Base-by-base conservation (phyloP, 2,329 filamentous ascomycete species). In the Pseudogymnoascus sp. region DNA sequence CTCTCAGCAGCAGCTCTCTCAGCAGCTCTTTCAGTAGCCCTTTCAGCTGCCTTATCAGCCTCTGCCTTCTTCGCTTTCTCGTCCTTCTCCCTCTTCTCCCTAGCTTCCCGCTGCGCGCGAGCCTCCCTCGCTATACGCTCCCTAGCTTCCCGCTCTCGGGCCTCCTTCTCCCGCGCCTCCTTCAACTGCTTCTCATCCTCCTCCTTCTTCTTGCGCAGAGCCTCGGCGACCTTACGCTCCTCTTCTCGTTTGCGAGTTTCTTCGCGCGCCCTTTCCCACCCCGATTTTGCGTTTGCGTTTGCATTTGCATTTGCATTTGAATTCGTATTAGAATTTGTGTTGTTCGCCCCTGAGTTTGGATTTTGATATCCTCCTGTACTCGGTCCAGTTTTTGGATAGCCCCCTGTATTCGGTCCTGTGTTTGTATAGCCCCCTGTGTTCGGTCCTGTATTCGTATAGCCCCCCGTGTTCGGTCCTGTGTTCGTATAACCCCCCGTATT, bases 211-310 rank as follows among this genome's bases (percentile, higher is more conserved):
- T 81, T 78, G 66, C 83, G 83, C 65, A 88, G 85, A 2, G 83
- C 84, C 66, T 86, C 83, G 65, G 78, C 81, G 2, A 77, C 77
- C 69, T 80, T 86, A 10, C 84, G 83, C 66, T 88, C 86, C 70
- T 85, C 87, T 67, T 88, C 85, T 84, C 85, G 89, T 1, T 60
- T 81, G 45, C 82, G 78, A 19, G 82, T 87, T 67, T 89, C 86
- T 69, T 90, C 87, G 61, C 86, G 78, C 3, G 86, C 87, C 71
- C 84, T 88, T 67, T 89, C 86, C 87, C 87, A 89, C 0, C 83
- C 78, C 7, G 78, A 77, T 69, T 80, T 81, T 23, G 75, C 68
- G 55, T 62, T 61, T 52, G 66, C 31, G 14, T 52, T 33, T 38
- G 39, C n/a, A 58, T 61, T 37, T 38, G 39, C n/a, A 58, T 61